Percentiles rank a stretch among this genome's conserved stretches.
Evolutionary conservation across 2,329 filamentous ascomycete species (phyloP).

Genomic region (Talaromyces atroroseus): DNA sequence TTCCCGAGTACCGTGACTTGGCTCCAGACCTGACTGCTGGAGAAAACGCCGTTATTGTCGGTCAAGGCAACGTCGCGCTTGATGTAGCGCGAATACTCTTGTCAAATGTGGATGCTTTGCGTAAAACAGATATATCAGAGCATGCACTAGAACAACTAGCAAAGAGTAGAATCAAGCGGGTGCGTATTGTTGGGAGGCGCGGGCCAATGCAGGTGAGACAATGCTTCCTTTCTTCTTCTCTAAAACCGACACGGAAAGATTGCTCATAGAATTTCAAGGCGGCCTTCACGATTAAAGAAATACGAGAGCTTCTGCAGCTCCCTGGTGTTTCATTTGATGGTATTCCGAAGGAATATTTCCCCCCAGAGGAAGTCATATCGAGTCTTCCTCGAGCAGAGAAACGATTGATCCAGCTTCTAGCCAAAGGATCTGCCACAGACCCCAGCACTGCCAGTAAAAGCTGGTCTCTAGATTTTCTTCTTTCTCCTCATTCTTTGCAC

Average conservation of each 20-base stretch:
- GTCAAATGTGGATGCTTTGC: slow-evolving; percentile 65
- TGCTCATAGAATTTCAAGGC: slow-evolving; percentile 48
- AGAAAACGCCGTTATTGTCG: slow-evolving; percentile 81
- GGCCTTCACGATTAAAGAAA: slow-evolving; percentile 91
- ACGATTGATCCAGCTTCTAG: slow-evolving; percentile 73
- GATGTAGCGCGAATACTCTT: slow-evolving; percentile 88
- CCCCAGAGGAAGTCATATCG: slow-evolving; percentile 54
- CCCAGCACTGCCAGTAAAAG: slow-evolving; percentile 52
- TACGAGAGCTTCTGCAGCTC: slow-evolving; percentile 79
- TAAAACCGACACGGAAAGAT: not conserved
- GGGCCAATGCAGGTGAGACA: slow-evolving; percentile 73
- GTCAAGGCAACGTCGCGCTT: slow-evolving; percentile 92
- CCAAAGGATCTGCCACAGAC: slow-evolving; percentile 62
- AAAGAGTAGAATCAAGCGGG: slow-evolving; percentile 67
- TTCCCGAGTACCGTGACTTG: slow-evolving; percentile 72
- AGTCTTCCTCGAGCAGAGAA: slow-evolving; percentile 69
- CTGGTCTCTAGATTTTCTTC: slow-evolving; percentile 81
- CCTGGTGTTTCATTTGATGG: slow-evolving; percentile 66
- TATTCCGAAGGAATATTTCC: slow-evolving; percentile 61
- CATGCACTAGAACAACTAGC: slow-evolving; percentile 70
- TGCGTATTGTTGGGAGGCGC: slow-evolving; percentile 81
- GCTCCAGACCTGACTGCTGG: slow-evolving; percentile 67
- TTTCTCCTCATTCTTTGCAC: slow-evolving; percentile 68
- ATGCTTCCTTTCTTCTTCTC: not conserved
- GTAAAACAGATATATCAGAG: slow-evolving; percentile 82